These are phyloP conservation scores for Hypoxylon fuscum DNA, from an alignment of 495 filamentous ascomycete genomes.

Conservation along the genomic window DNA sequence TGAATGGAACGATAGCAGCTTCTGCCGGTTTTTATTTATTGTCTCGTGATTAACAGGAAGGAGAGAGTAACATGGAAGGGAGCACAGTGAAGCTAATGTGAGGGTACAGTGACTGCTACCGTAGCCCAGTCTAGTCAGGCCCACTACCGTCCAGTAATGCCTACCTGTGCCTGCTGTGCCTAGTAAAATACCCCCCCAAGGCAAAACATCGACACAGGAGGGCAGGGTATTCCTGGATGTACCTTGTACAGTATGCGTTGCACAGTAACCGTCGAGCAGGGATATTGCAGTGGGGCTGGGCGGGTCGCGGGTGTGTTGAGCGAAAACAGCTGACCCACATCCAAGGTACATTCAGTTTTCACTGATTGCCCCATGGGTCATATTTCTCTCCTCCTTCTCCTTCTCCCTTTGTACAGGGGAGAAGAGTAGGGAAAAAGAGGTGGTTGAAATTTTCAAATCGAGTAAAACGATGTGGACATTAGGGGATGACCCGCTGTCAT, in stretches of 20 bases:
- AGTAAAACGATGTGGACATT: slow-evolving; percentile 1
- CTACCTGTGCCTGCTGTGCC: no score
- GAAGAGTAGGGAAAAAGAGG: slow-evolving; percentile 6
- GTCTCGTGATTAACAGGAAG: slow-evolving; percentile 46
- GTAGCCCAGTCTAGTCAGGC: slow-evolving; percentile 1
- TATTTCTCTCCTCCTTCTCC: no score
- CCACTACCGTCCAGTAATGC: background rate
- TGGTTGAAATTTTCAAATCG: slow-evolving; percentile 3
- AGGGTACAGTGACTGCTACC: slow-evolving; percentile 26
- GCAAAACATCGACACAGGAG: slow-evolving; percentile 25
- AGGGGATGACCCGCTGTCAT: slow-evolving; percentile 10
- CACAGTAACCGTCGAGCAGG: slow-evolving; percentile 28
- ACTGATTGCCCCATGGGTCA: slow-evolving; percentile 3
- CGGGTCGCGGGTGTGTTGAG: slow-evolving; percentile 42
- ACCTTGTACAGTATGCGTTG: slow-evolving; percentile 28
- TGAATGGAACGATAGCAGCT: slow-evolving; percentile 42
- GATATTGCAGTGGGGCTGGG: slow-evolving; percentile 32
- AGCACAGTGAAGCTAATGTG: slow-evolving; percentile 29
- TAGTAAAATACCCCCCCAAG: background rate
- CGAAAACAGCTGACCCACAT: slow-evolving; percentile 40
- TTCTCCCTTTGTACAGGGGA: slow-evolving; percentile 14
- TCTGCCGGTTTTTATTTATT: slow-evolving; percentile 46
- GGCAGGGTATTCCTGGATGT: slow-evolving; percentile 17
- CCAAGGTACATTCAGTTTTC: slow-evolving; percentile 27
- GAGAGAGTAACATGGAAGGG: slow-evolving; percentile 45